A percentile compares a stretch with the other conserved stretches of the same genome.
These are phyloP conservation scores for Diaporthe ampelina DNA, from an alignment of 2,329 filamentous ascomycete species.

Conservation along the genomic window DNA sequence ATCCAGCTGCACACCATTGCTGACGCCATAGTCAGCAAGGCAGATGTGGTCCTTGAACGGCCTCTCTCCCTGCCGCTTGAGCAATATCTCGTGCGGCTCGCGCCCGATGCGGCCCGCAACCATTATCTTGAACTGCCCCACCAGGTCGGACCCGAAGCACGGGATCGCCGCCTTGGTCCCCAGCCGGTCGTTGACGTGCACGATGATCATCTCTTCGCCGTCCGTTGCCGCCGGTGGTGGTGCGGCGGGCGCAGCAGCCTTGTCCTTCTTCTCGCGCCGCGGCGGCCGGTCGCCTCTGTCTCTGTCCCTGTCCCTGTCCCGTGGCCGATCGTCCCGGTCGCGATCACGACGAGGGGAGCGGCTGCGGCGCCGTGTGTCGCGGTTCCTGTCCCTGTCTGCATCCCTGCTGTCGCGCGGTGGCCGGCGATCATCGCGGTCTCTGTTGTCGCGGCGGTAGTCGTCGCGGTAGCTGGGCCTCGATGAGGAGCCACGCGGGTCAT, in stretches of 20 bases:
- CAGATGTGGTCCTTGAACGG: conserved; percentile 94
- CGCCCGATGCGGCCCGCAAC: conserved; percentile 91
- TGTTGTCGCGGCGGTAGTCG: conserved; percentile 50
- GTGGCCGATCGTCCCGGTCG: conserved; percentile 43
- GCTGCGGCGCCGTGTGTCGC: conserved; percentile 23
- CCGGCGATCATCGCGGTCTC: conserved; percentile 30
- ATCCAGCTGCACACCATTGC: conserved; percentile 83
- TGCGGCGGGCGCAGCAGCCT: conserved; percentile 45
- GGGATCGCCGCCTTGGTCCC: conserved; percentile 97
- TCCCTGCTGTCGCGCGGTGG: conserved; percentile 39
- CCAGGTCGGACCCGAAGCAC: conserved; percentile 85
- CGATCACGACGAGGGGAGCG: too few species aligned
- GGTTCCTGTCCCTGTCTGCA: conserved; percentile 35
- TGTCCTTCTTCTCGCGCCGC: conserved; percentile 49
- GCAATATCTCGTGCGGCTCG: conserved; percentile 89
- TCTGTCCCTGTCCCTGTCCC: too few species aligned
- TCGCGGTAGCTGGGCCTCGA: conserved; percentile 26
- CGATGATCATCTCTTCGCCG: conserved; percentile 88
- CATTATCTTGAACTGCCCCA: conserved; percentile 90
- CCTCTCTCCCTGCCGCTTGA: conserved; percentile 91
- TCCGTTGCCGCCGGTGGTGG: conserved; percentile 45
- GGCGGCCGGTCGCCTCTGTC: conserved; percentile 45
- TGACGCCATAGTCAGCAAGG: conserved; percentile 93
- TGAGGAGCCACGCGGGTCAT: conserved; percentile 23
- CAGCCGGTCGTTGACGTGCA: conserved; percentile 93